A percentile compares a stretch with the other conserved stretches of the same genome.
phyloP scores from a whole-genome alignment of 441 rosid genomes.

The Dalechampia spathulata region DNA sequence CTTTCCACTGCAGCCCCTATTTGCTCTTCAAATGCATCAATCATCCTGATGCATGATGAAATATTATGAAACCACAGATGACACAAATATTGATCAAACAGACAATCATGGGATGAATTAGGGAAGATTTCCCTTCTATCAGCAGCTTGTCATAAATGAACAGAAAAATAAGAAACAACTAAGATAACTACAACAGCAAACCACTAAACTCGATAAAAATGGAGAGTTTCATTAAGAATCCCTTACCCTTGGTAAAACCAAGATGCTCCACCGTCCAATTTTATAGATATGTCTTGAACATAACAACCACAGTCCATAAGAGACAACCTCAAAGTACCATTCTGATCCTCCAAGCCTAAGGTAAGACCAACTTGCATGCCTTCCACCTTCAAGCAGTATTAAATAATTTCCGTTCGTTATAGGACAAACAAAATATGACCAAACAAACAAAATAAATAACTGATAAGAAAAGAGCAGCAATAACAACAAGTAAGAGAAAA shows the following conservation, averaged over 20 bases:
- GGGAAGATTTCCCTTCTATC: not conserved
- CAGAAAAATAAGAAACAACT: not conserved
- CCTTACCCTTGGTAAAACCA: constrained; percentile 98
- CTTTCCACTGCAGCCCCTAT: constrained; percentile 73
- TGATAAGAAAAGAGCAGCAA: not conserved
- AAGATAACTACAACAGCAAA: not conserved
- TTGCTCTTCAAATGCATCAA: constrained; percentile 75
- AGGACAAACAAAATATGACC: constrained; percentile 21
- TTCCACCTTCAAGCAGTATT: constrained; percentile 72
- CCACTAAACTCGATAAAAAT: not conserved
- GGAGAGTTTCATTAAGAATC: constrained; percentile 3
- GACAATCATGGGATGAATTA: not conserved
- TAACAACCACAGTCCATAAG: constrained; percentile 72
- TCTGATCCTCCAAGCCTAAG: constrained; percentile 50
- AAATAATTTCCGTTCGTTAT: constrained; percentile 38
- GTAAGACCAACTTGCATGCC: constrained; percentile 94
- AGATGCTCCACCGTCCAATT: constrained; percentile 87
- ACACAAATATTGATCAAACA: not conserved
- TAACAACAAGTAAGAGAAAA: not conserved
- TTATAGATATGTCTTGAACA: constrained; percentile 55
- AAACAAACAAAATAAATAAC: not conserved
- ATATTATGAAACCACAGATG: not conserved
- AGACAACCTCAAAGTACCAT: constrained; percentile 67
- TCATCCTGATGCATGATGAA: constrained; percentile 46
- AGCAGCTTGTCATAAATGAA: not conserved